Base-by-base conservation (phyloP, 768 basidiomycete genomes). In the Termitomyces sp. region DNA sequence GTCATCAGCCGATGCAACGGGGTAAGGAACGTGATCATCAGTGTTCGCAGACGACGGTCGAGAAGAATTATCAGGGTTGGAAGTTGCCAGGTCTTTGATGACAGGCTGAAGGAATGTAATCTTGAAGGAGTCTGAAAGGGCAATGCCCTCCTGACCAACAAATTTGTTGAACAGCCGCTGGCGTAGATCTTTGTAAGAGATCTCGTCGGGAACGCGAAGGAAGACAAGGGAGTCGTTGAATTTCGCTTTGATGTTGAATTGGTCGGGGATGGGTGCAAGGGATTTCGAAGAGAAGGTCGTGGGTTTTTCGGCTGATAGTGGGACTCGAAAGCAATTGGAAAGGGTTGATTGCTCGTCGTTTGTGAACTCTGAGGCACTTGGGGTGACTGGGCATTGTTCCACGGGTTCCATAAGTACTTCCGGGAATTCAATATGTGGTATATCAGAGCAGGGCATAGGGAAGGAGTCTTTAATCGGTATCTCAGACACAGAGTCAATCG, bases 81-180 rank as follows among this genome's bases (percentile, higher is more conserved):
- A 59, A 57, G 57, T 67, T 61, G 66, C 57, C 54, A 54, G 31
- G 67, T 37, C 59, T 67, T 40, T 59, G 17, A 43, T 31, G 14
- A 65, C n/a, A 25, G 80, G 79, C 58, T 83, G 76, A 51, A 82
- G 67, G 65, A 85, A 81, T 20, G 82, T 83, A 37, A 91, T 72
- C 8, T 77, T 79, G 68, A 91, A 91, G 1, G 77, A 72, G 7
- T 79, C 74, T 0, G 79, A 78, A 29, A 91, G 80, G 12, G 79
- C 75, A 47, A 86, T 65, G 52, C 79, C 80, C 70, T 86, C 87
- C 66, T 86, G 82, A 29, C 79, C 76, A n/a, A 81, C 78, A 68
- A 92, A 86, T 67, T 90, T 91, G 58, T 86, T 83, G 63, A 82
- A 81, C 31, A 92, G 74, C 52, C 82, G 80, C 56, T 74, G 74